These are phyloP conservation scores for Eucommia ulmoides DNA, from an alignment of 257 asterid genomes.

Conservation along the genomic window DNA sequence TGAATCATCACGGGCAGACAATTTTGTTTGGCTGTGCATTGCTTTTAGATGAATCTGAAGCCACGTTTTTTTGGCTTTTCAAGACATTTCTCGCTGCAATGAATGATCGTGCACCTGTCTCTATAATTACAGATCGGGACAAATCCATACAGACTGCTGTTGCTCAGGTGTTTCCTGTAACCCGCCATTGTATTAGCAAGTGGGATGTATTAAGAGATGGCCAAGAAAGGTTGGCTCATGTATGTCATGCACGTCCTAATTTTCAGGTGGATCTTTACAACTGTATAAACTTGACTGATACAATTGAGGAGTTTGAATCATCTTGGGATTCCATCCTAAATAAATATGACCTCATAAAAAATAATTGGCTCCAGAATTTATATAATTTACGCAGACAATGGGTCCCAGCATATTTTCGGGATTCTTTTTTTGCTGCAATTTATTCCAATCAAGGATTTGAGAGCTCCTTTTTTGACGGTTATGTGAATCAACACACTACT, in stretches of 20 bases:
- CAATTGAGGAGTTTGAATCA: constrained; percentile 61
- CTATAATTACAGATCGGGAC: constrained; percentile 77
- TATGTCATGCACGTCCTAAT: constrained; percentile 52
- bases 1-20: constrained; percentile 67
- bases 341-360: constrained; percentile 38
- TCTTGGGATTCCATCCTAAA: constrained; percentile 60
- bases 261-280: constrained; percentile 55
- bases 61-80: constrained; percentile 69
- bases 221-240: constrained; percentile 70
- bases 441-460: constrained; percentile 50
- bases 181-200: constrained; percentile 76
- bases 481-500: constrained; percentile 64
- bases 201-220: constrained; percentile 86
- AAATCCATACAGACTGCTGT: constrained; percentile 68
- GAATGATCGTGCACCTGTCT: constrained; percentile 51
- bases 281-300: constrained; percentile 68
- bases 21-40: constrained; percentile 75
- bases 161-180: constrained; percentile 49
- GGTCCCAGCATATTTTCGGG: constrained; percentile 80
- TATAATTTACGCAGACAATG: constrained; percentile 76
- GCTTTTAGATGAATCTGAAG: constrained; percentile 69
- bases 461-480: constrained; percentile 66
- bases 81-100: constrained; percentile 65
- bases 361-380: constrained; percentile 80
- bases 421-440: constrained; percentile 61